A percentile compares a stretch with the other conserved stretches of the same genome.
Evolutionary conservation across 176 grass and related monocot species (phyloP).

Genomic region (Carex cristatella): DNA sequence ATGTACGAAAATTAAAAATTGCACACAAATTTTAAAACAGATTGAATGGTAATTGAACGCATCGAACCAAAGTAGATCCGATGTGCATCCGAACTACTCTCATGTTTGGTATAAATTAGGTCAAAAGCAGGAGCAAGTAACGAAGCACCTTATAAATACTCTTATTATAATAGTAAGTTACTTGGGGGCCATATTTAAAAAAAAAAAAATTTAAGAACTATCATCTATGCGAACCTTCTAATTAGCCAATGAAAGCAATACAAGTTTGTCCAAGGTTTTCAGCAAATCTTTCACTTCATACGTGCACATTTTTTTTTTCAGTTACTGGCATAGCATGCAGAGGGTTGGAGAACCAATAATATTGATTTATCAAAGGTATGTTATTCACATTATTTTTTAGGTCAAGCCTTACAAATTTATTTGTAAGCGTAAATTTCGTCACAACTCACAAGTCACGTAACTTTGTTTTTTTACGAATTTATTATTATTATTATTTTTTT

Average conservation of each 20-base stretch:
- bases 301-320: neutral
- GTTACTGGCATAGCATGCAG: neutral
- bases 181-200: neutral
- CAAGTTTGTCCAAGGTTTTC: neutral
- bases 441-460: no score
- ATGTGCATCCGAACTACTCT: no score
- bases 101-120: neutral
- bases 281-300: slow-evolving; percentile 12
- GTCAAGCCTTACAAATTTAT: no score
- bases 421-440: no score
- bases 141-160: neutral
- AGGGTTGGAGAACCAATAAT: neutral
- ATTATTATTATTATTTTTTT: no score
- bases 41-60: no score
- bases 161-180: neutral
- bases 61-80: no score
- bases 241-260: slow-evolving; percentile 2
- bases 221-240: neutral
- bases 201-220: neutral
- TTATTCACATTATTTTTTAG: neutral
- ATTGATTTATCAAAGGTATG: neutral
- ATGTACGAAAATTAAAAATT: no score
- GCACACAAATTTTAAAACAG: no score
- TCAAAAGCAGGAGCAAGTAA: slow-evolving; percentile 4
- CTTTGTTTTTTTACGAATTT: no score